Evolutionary conservation across 192 early-diverging fungal genomes (phyloP).

Genomic region (Nowakowskiella sp.): DNA sequence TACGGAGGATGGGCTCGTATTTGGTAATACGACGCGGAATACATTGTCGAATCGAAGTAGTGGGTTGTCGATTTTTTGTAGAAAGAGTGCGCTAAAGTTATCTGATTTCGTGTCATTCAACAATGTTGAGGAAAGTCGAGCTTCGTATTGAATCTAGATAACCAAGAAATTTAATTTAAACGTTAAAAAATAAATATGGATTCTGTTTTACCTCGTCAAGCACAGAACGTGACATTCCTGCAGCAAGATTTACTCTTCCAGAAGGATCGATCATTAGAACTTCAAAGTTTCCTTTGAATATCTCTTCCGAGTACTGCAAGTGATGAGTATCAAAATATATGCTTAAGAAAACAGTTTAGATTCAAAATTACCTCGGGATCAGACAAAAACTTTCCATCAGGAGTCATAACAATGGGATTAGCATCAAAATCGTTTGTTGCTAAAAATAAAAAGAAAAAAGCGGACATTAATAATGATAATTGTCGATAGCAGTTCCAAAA

Average conservation of each 20-base stretch:
- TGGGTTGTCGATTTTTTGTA: conserved; percentile 57
- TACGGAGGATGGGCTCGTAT: conserved; percentile 17
- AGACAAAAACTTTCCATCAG: conserved; percentile 35
- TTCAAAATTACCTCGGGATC: conserved; percentile 40
- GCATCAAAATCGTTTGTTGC: conserved; percentile 59
- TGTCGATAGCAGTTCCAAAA: background rate
- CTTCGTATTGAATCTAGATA: conserved; percentile 61
- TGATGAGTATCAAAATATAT: conserved; percentile 21
- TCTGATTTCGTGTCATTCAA: conserved; percentile 60
- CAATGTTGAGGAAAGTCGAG: conserved; percentile 48
- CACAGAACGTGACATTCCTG: conserved; percentile 53
- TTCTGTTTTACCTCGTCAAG: conserved; percentile 49
- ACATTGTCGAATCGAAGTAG: conserved; percentile 66
- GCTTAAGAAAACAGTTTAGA: background rate
- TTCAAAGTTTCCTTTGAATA: conserved; percentile 59
- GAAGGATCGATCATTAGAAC: conserved; percentile 80
- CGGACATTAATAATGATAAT: conserved; percentile 4
- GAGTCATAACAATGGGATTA: conserved; percentile 63
- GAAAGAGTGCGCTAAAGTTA: conserved; percentile 70
- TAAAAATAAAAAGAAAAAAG: conserved; percentile 1
- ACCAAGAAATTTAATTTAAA: background rate
- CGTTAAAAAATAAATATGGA: background rate
- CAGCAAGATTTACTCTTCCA: conserved; percentile 75
- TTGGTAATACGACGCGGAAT: conserved; percentile 18
- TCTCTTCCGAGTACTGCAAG: conserved; percentile 52